A percentile compares a stretch with the other conserved stretches of the same genome.
Evolutionary conservation across 805 yeast species (phyloP).

Genomic region (Candida broadrunensis): DNA sequence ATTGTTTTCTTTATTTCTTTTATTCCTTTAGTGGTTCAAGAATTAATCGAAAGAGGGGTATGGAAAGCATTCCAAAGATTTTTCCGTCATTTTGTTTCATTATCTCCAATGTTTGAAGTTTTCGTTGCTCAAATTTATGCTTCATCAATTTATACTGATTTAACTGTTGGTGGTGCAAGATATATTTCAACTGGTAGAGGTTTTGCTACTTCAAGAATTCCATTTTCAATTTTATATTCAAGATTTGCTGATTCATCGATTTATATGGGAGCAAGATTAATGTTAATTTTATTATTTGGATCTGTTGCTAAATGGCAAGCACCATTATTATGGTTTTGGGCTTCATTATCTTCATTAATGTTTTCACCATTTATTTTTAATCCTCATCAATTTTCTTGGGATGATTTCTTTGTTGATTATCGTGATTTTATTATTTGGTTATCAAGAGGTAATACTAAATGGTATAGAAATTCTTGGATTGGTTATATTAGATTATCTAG

Average conservation of each 20-base stretch:
- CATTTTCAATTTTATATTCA: constrained; percentile 62
- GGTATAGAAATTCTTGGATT: constrained; percentile 89
- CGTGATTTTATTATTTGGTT: constrained; percentile 89
- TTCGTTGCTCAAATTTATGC: constrained; percentile 78
- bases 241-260: constrained; percentile 77
- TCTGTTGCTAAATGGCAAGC: constrained; percentile 87
- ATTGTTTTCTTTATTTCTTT: constrained; percentile 73
- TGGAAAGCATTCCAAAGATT: constrained; percentile 64
- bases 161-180: constrained; percentile 76
- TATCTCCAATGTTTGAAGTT: constrained; percentile 77
- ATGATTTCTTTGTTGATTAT: constrained; percentile 94
- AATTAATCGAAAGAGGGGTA: constrained; percentile 72
- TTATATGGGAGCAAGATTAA: constrained; percentile 78
- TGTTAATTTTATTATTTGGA: constrained; percentile 70
- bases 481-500: constrained; percentile 78
- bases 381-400: constrained; percentile 97
- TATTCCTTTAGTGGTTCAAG: constrained; percentile 74
- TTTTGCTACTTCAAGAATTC: constrained; percentile 69
- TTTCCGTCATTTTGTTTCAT: constrained; percentile 62
- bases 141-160: constrained; percentile 62
- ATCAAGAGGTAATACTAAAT: constrained; percentile 85
- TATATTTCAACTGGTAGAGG: constrained; percentile 84
- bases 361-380: constrained; percentile 93
- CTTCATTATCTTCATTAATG: constrained; percentile 80
- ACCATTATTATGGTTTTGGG: constrained; percentile 96